A percentile compares a stretch with the other conserved stretches of the same genome.
These are phyloP conservation scores for Teratosphaeria viscida DNA, from an alignment of 2,329 filamentous ascomycete species.

Conservation along the genomic window DNA sequence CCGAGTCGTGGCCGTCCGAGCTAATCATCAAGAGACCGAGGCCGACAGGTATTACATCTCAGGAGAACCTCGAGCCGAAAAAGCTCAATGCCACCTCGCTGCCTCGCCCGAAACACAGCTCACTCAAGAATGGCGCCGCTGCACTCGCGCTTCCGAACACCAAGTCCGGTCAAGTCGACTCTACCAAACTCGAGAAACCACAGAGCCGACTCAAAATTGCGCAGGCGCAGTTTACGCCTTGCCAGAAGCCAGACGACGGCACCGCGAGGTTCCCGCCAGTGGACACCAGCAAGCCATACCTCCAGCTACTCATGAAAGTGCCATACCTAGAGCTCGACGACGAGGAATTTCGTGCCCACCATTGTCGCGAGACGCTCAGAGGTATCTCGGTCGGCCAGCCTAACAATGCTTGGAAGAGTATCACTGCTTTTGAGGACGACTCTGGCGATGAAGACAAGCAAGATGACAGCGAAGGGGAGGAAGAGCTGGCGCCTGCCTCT, in stretches of 20 bases:
- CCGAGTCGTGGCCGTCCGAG: neutral
- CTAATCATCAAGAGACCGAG: neutral
- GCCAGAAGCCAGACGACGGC: neutral
- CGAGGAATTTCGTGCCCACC: neutral
- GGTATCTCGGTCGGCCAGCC: neutral
- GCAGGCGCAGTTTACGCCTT: neutral
- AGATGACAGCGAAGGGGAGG: neutral
- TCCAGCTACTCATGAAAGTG: slow-evolving; percentile 4
- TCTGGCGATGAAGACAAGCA: neutral
- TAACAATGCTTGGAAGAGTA: neutral
- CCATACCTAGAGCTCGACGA: neutral
- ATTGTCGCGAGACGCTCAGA: neutral
- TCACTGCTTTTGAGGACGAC: neutral
- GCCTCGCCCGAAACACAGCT: neutral
- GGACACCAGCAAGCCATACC: slow-evolving; percentile 1
- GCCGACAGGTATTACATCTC: neutral
- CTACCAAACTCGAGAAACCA: neutral
- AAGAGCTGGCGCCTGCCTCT: neutral
- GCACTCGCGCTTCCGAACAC: neutral
- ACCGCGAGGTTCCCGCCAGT: neutral
- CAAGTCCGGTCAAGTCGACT: neutral
- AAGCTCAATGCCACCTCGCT: neutral
- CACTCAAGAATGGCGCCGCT: neutral
- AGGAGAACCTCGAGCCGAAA: neutral
- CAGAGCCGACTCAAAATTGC: neutral